Base-by-base conservation (phyloP, 306 rosid genomes). In the Citrullus amarus region DNA sequence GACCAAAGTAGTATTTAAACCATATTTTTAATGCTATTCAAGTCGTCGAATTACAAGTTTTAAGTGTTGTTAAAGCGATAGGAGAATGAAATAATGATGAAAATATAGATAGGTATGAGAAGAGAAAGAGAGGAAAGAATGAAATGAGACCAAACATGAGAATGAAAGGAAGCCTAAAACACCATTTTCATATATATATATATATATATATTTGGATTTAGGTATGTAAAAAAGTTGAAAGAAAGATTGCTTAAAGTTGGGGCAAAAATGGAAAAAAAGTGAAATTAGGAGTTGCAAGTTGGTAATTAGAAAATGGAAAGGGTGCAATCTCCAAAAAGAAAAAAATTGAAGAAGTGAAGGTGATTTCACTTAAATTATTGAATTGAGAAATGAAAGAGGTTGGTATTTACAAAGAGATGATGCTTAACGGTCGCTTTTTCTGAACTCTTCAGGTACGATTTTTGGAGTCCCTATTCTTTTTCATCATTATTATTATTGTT, bases 381-480 rank as follows among this genome's bases (percentile, higher is more conserved):
- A 36, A 41, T 68, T 10, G 58, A 39, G 13, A 48, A 48, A 34
- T 17, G 46, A 36, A 34, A 62, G 41, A 62, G 70, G 25, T 48
- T 59, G 41, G 43, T 14, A 41, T 13, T 18, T 38, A 20, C 75
- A 22, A 0, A 66, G 17, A 75, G 82, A 89, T 79, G 82, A 89
- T 79, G 86, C 68, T 68, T 82, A 89, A 84, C 84, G 86, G 89
- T 81, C 80, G 79, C 82, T 81, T 66, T 73, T 50, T 51, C 77
- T 73, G 60, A 61, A 4, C 28, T 51, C 7, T 30, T 20, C 76
- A 41, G 17, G 53, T 67, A 67, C 74, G 9, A 11, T 36, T 39
- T 67, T 30, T 9, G n/a, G 1, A 53, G 5, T 15, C 57, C 20
- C 57, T 4, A 11, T 61, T 61, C 28, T 28, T 25, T 20, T 22